Base-by-base conservation (phyloP, 2,329 filamentous ascomycete genomes). In the Colletotrichum plurivorum region DNA sequence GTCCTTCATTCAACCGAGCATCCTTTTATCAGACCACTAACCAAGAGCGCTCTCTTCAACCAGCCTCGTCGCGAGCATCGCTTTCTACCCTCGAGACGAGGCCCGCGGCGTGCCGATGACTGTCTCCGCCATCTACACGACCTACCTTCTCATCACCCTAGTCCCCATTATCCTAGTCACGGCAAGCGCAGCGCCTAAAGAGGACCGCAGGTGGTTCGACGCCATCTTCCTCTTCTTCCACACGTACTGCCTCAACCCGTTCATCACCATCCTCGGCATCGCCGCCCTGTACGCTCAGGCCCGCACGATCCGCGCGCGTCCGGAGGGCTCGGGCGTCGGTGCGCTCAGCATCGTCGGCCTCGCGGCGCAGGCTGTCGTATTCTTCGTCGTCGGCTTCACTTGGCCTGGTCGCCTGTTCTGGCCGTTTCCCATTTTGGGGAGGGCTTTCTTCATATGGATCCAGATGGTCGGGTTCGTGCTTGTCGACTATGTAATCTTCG, bases 341-440 rank as follows among this genome's bases (percentile, higher is more conserved):
- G 9, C 55, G 15, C 55, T 58, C 5, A 58, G 55, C 22, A 1
- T 58, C 15, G 22, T 48, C 15, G 41, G 41, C 10, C 55, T 58
- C 7, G 55, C 55, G 20, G 25, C 25, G 13, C 55, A 58, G n/a
- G 22, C 55, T 3, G 43, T 36, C 5, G 43, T 58, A 1, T 58
- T 49, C n/a, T 27, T 36, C 25, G 1, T 49, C 2, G 15, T 58
- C 2, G 56, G 41, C 9, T 5, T 39, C 2, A 8, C 27, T n/a
- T 58, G 56, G 56, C 20, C 16, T 16, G 41, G 43, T 5, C 56
- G 56, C n/a, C 5, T 58, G 15, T 25, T 58, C 20, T 58, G n/a
- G n/a, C n/a, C 45, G 15, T 12, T 48, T 22, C n/a, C 45, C 2
- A 46, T 46, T 5, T 41, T 56, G 5, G 20, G 36, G 10, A 15